Conservation (phyloP, 208 protist species). For the Plasmodiophora brassicae region DNA sequence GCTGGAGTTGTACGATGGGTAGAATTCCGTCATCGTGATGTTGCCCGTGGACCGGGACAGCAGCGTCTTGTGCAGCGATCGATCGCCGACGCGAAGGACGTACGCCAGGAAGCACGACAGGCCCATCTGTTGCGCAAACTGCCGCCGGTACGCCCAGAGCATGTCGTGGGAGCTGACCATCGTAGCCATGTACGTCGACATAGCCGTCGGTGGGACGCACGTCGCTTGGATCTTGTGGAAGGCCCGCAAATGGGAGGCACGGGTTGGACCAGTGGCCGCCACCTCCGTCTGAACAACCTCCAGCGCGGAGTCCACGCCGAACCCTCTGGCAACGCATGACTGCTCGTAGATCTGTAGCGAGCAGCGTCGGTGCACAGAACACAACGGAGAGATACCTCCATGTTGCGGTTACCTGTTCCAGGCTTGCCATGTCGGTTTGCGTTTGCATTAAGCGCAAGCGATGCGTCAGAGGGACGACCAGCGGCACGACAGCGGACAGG, state of each 20-base stretch:
- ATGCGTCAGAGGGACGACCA: conserved; percentile 44
- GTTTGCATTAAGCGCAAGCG: conserved; percentile 42
- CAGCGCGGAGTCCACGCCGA: conserved; percentile 15
- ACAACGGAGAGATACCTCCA: neutral
- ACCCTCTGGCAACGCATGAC: neutral
- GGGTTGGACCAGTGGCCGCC: no score
- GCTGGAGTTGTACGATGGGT: conserved; percentile 33
- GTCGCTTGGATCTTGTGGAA: no score
- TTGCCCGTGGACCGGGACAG: neutral
- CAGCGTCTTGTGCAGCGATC: conserved; percentile 40
- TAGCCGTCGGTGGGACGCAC: no score
- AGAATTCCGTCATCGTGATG: conserved; percentile 42
- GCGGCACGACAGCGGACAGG: conserved; percentile 15
- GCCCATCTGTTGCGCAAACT: conserved; percentile 40
- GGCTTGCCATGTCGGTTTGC: neutral
- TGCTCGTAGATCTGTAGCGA: conserved; percentile 39
- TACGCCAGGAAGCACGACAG: conserved; percentile 38
- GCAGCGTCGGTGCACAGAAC: neutral
- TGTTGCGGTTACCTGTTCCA: no score
- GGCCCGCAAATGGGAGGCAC: no score
- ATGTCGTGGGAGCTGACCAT: no score
- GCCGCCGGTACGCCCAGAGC: neutral
- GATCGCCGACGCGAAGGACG: conserved; percentile 41
- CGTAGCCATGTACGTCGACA: no score
- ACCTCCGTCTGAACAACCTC: no score